Conservation (phyloP, 2,329 filamentous ascomycete genomes). For the Aspergillus persii region DNA sequence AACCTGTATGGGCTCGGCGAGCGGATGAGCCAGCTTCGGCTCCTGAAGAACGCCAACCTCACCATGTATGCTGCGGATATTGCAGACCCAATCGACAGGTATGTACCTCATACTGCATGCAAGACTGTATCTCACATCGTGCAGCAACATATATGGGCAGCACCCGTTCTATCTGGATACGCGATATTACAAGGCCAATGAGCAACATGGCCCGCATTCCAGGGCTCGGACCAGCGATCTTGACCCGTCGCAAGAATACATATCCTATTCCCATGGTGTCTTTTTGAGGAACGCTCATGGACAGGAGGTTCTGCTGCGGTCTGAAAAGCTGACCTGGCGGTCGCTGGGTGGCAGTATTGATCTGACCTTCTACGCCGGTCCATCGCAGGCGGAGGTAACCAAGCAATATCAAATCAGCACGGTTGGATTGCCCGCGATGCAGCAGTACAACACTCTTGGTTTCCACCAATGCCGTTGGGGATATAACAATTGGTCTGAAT, state of each 20-base stretch:
- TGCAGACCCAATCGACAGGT: slow-evolving; percentile 53
- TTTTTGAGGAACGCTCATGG: slow-evolving; percentile 75
- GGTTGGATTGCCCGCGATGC: slow-evolving; percentile 70
- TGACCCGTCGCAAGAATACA: slow-evolving; percentile 55
- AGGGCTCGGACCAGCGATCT: slow-evolving; percentile 56
- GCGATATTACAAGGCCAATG: slow-evolving; percentile 64
- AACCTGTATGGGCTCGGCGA: slow-evolving; percentile 76
- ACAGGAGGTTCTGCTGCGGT: slow-evolving; percentile 67
- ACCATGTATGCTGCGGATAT: slow-evolving; percentile 68
- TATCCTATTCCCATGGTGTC: slow-evolving; percentile 71
- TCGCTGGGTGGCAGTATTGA: slow-evolving; percentile 74
- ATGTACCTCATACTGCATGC: slow-evolving; percentile 13
- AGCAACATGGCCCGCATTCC: slow-evolving; percentile 46
- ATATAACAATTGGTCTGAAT: slow-evolving; percentile 68
- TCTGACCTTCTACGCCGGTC: slow-evolving; percentile 75
- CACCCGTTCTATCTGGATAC: slow-evolving; percentile 81
- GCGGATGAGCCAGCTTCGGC: slow-evolving; percentile 65
- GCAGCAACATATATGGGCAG: slow-evolving; percentile 67
- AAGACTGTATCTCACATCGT: neutral
- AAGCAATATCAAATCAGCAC: slow-evolving; percentile 67
- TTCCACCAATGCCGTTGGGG: slow-evolving; percentile 85
- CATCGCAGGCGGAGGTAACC: slow-evolving; percentile 65
- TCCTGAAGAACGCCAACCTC: slow-evolving; percentile 71
- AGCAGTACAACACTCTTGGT: slow-evolving; percentile 78
- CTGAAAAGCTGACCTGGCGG: slow-evolving; percentile 68